phyloP scores from a whole-genome alignment of 805 yeast species.

The Maudiozyma barnettii region DNA sequence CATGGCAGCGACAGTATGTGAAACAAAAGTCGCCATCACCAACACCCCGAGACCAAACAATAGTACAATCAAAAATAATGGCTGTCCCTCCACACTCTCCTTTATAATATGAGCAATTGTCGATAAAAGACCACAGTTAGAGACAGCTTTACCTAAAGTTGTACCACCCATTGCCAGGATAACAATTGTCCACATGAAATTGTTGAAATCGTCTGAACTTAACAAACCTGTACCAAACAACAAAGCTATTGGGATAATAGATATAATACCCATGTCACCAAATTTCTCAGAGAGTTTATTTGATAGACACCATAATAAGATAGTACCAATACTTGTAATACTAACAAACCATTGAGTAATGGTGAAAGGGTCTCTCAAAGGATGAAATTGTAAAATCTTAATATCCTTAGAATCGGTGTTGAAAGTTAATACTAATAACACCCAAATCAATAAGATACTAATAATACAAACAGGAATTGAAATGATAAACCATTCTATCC shows the following conservation, averaged over 20 bases:
- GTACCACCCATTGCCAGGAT: conserved; percentile 97
- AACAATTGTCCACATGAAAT: conserved; percentile 93
- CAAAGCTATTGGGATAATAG: conserved; percentile 80
- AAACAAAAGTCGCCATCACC: conserved; percentile 85
- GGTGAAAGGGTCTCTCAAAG: conserved; percentile 58
- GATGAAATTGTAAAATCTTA: conserved; percentile 38
- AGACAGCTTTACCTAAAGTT: conserved; percentile 89
- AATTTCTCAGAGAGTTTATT: conserved; percentile 59
- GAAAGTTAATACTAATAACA: conserved; percentile 57
- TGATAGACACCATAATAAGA: conserved; percentile 82
- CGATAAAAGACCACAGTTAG: conserved; percentile 76
- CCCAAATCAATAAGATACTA: conserved; percentile 62
- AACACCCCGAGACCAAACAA: conserved; percentile 76
- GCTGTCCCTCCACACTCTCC: conserved; percentile 50
- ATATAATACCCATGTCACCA: conserved; percentile 97
- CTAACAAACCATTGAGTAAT: conserved; percentile 67
- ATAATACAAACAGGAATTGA: conserved; percentile 70
- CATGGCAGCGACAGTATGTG: conserved; percentile 95
- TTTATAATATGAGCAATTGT: conserved; percentile 71
- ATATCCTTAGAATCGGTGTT: conserved; percentile 39
- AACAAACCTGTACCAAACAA: conserved; percentile 86
- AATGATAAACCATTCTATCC: conserved; percentile 92
- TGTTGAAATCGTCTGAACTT: conserved; percentile 85
- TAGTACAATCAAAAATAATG: conserved; percentile 62
- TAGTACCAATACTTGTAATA: conserved; percentile 58